Evolutionary conservation across 805 yeast genomes (phyloP).

Genomic region (Starmerella tilneyi): DNA sequence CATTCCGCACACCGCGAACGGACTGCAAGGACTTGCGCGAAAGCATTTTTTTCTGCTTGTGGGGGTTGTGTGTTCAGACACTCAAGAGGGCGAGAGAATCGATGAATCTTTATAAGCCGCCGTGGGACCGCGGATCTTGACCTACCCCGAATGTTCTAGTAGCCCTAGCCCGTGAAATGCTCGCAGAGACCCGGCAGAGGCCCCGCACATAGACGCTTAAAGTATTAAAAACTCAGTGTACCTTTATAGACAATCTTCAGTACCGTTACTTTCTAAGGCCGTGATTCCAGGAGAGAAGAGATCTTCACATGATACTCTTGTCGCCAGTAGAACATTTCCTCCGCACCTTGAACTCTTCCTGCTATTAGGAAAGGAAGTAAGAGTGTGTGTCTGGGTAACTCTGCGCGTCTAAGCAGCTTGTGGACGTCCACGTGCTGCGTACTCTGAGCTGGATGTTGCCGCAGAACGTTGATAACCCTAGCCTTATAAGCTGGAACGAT

Average conservation of each 20-base stretch:
- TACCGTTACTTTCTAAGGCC: too few relatives aligned
- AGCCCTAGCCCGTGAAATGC: constrained; percentile 6
- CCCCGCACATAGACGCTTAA: too few relatives aligned
- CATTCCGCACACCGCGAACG: constrained; percentile 24
- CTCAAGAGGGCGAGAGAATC: not conserved
- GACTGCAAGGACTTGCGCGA: constrained; percentile 13
- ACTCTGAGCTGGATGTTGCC: not conserved
- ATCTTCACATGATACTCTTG: not conserved
- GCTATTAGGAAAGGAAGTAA: too few relatives aligned
- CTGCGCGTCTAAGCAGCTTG: too few relatives aligned
- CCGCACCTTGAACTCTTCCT: too few relatives aligned
- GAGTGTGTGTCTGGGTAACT: too few relatives aligned
- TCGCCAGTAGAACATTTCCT: too few relatives aligned
- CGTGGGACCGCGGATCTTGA: too few relatives aligned
- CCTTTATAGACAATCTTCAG: too few relatives aligned
- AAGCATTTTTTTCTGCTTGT: constrained; percentile 11
- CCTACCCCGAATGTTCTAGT: constrained; percentile 5
- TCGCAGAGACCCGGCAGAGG: not conserved
- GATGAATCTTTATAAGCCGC: constrained; percentile 5
- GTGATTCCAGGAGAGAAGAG: too few relatives aligned
- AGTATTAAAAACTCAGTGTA: too few relatives aligned
- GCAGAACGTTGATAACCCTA: not conserved
- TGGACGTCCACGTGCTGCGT: not conserved
- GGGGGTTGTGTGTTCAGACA: not conserved
- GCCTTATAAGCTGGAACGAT: not conserved